Conservation (phyloP, 2,329 filamentous ascomycete genomes). For the Elsinoe arachidis region DNA sequence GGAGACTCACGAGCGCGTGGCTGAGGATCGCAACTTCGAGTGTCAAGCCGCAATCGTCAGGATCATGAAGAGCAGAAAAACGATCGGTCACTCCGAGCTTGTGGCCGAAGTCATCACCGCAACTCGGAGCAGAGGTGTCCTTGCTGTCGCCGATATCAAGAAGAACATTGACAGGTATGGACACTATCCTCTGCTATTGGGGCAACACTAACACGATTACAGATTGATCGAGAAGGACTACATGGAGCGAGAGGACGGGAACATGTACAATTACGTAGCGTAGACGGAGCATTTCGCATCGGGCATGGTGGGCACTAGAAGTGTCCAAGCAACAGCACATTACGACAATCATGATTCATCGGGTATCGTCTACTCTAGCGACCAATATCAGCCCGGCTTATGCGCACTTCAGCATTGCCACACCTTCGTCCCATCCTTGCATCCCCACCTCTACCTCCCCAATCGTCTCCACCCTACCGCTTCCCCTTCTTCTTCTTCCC, state of each 20-base stretch:
- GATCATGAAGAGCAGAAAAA: constrained; percentile 93
- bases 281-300: constrained; percentile 22
- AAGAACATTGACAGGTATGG: constrained; percentile 88
- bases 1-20: constrained; percentile 82
- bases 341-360: constrained; percentile 9
- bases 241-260: constrained; percentile 68
- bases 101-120: constrained; percentile 87
- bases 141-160: constrained; percentile 86
- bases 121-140: constrained; percentile 74
- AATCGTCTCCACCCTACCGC: constrained; percentile 14
- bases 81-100: constrained; percentile 74
- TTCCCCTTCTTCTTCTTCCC: constrained; percentile 44
- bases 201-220: constrained; percentile 21
- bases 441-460: not conserved
- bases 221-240: constrained; percentile 92
- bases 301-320: not conserved
- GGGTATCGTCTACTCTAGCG: constrained; percentile 3
- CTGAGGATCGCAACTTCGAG: constrained; percentile 85
- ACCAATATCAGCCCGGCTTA: not conserved
- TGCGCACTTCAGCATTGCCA: too few species aligned
- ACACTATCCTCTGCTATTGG: not conserved
- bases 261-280: constrained; percentile 42
- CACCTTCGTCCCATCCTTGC: not conserved
- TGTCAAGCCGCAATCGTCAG: constrained; percentile 94
- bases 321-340: not conserved